Base-by-base conservation (phyloP, 768 basidiomycete species). In the Agrocybe praecox region DNA sequence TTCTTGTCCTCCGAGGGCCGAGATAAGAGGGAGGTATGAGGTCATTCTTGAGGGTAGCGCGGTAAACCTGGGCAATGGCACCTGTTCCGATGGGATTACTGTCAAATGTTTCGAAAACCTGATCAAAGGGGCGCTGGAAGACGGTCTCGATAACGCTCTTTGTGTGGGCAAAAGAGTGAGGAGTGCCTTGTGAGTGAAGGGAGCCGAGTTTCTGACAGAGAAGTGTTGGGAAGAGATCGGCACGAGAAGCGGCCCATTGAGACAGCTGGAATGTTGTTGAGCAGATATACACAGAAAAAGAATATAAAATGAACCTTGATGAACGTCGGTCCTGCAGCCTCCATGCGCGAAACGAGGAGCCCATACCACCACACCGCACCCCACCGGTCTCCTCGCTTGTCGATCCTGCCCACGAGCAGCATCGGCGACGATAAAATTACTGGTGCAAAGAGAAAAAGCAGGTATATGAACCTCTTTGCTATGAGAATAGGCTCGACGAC, bases 41-140 rank as follows among this genome's bases (percentile, higher is more conserved):
- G 68, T 95, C 87, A 49, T 86, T 81, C 63, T 88, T 91, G 54
- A 98, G 83, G 12, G 81, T 90, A 33, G 93, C 96, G 63, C 87
- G 85, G 72, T 98, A 96, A 8, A 98, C 96, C 89, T 99, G 97
- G 18, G 96, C 97, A 60, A 99, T 97, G n/a, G 97, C 96, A 22
- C 97, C 97, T 10, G 90, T 92, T n/a, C 97, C 97, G 50, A 99
- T 96, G 4, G 97, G 96, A 6, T 69, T 77, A 56, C 86, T 79
- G 54, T 92, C 86, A 66, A 99, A 98, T 55, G 91, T 84, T 62
- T 94, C 92, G 63, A 99, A 98, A 11, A 98, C 91, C 12, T 97
- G 81, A 5, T 88, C 80, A 66, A 99, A 97, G 5, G 87, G 84
- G 34, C 85, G 79, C 47, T 87, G 85, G 69, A 98, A 98, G 18